These are phyloP conservation scores for Diaporthe sp. DNA, from an alignment of 2,329 filamentous ascomycete species.

Conservation along the genomic window DNA sequence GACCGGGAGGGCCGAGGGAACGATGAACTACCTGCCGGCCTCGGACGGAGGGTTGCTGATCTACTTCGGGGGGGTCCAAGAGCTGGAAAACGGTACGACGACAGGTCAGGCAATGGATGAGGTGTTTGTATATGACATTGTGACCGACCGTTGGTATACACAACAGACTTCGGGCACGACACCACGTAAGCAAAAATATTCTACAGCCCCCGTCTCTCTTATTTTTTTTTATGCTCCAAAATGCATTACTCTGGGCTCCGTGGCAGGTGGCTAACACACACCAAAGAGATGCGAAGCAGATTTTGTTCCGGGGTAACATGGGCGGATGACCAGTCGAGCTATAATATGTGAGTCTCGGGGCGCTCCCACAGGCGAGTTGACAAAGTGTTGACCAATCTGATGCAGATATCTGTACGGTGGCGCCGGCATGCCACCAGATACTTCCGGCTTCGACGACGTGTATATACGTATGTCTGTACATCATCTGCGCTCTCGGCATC, in stretches of 20 bases:
- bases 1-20: slow-evolving; percentile 67
- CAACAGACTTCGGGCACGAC: slow-evolving; percentile 65
- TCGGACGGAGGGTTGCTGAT: slow-evolving; percentile 69
- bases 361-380: slow-evolving; percentile 28
- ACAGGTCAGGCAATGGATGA: slow-evolving; percentile 56
- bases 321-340: slow-evolving; percentile 68
- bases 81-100: slow-evolving; percentile 59
- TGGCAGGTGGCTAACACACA: background rate
- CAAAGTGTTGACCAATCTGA: slow-evolving; percentile 15
- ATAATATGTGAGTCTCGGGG: slow-evolving; percentile 66
- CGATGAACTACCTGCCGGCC: slow-evolving; percentile 68
- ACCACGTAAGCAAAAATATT: slow-evolving; percentile 47
- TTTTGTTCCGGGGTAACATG: slow-evolving; percentile 72
- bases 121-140: slow-evolving; percentile 70
- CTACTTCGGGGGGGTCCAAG: slow-evolving; percentile 70
- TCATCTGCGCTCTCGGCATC: accelerated
- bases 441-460: slow-evolving; percentile 68
- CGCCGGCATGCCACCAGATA: slow-evolving; percentile 55
- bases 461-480: slow-evolving; percentile 55
- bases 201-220: background rate
- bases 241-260: background rate
- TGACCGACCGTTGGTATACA: slow-evolving; percentile 68
- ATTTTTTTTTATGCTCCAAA: background rate
- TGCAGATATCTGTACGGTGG: slow-evolving; percentile 71
- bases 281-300: slow-evolving; percentile 55